A percentile compares a stretch with the other conserved stretches of the same genome.
Evolutionary conservation across 768 basidiomycete genomes (phyloP).

Genomic region (Termitomyces sp.): DNA sequence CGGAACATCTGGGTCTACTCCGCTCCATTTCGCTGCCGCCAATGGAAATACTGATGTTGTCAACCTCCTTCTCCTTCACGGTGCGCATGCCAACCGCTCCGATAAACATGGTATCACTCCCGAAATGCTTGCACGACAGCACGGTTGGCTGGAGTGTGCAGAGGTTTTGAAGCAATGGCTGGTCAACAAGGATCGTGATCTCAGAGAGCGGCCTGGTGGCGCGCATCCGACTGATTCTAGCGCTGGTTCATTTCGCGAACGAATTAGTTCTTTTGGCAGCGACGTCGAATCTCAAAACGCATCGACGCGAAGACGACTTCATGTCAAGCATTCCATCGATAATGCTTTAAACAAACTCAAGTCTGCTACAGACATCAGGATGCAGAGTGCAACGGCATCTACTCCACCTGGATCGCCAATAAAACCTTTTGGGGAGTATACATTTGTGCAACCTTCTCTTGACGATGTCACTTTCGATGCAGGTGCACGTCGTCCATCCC

Average conservation of each 20-base stretch:
- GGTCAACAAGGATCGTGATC: slow-evolving; percentile 54
- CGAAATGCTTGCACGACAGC: slow-evolving; percentile 73
- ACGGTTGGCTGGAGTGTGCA: slow-evolving; percentile 77
- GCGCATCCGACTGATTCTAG: slow-evolving; percentile 22
- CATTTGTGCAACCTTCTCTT: slow-evolving; percentile 31
- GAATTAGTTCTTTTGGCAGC: slow-evolving; percentile 15
- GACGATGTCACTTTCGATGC: slow-evolving; percentile 27
- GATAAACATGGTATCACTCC: slow-evolving; percentile 94
- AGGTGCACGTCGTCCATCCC: slow-evolving; percentile 57
- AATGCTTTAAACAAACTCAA: slow-evolving; percentile 55
- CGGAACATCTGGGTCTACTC: slow-evolving; percentile 84
- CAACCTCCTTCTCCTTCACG: slow-evolving; percentile 73
- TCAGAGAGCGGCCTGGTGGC: slow-evolving; percentile 40
- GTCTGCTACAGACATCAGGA: slow-evolving; percentile 19
- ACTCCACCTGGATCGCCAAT: slow-evolving; percentile 39
- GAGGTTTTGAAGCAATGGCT: slow-evolving; percentile 65
- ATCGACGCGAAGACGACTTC: slow-evolving; percentile 44
- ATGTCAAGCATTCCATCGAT: slow-evolving; percentile 77
- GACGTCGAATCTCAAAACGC: slow-evolving; percentile 20
- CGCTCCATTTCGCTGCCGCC: slow-evolving; percentile 95
- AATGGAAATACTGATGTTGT: slow-evolving; percentile 84
- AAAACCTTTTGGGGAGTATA: slow-evolving; percentile 39
- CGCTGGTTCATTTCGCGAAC: slow-evolving; percentile 11
- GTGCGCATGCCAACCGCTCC: slow-evolving; percentile 72
- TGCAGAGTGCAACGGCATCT: slow-evolving; percentile 13